Evolutionary conservation across 768 basidiomycete species (phyloP).

Genomic region (Agaricus subrufescens): DNA sequence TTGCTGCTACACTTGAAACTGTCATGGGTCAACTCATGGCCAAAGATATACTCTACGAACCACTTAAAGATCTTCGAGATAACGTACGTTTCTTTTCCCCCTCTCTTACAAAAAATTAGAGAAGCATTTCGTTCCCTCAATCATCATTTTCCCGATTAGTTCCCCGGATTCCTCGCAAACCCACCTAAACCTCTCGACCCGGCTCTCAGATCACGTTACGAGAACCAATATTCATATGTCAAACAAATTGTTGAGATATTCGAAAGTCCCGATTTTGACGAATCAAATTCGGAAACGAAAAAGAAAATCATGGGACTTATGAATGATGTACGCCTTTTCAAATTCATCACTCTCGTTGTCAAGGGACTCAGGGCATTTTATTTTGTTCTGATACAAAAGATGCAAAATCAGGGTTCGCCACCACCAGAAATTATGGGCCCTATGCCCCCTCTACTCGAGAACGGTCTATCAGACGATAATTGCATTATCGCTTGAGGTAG

Average conservation of each 20-base stretch:
- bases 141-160: slow-evolving; percentile 34
- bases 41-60: slow-evolving; percentile 83
- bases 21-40: slow-evolving; percentile 83
- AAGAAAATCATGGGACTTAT: slow-evolving; percentile 62
- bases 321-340: slow-evolving; percentile 50
- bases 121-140: neutral
- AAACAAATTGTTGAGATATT: slow-evolving; percentile 59
- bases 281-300: slow-evolving; percentile 42
- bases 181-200: slow-evolving; percentile 47
- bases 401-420: slow-evolving; percentile 76
- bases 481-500: slow-evolving; percentile 23
- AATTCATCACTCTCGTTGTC: neutral
- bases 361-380: neutral
- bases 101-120: neutral
- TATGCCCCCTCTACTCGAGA: slow-evolving; percentile 57
- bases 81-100: slow-evolving; percentile 39
- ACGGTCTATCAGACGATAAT: slow-evolving; percentile 18
- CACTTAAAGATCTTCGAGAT: slow-evolving; percentile 72
- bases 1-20: slow-evolving; percentile 67
- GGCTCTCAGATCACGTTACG: slow-evolving; percentile 61
- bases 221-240: slow-evolving; percentile 55
- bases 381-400: slow-evolving; percentile 32
- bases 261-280: slow-evolving; percentile 54
- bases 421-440: slow-evolving; percentile 82
- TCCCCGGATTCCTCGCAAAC: slow-evolving; percentile 68